Base-by-base conservation (phyloP, 2,329 filamentous ascomycete genomes). In the Fonsecaea nubica region DNA sequence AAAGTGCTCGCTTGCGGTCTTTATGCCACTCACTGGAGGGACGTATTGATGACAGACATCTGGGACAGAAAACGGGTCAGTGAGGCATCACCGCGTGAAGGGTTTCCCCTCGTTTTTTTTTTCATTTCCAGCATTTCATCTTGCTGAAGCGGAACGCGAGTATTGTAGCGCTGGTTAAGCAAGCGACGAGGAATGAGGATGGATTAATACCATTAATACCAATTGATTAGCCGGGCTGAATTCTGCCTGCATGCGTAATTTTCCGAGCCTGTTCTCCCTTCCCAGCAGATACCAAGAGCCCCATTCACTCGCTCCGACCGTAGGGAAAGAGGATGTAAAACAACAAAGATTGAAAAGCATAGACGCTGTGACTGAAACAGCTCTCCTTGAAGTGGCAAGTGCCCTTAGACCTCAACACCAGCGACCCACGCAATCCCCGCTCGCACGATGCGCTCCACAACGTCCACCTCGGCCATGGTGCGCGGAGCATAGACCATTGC, bases 391-490 rank as follows among this genome's bases (percentile, higher is more conserved):
- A 13, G 15, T 13, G 1, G 3, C 2, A 38, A 38, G 45, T 54
- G 8, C 12, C 1, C 13, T 58, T 50, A 67, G 12, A 67, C 62
- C 32, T 65, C 62, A 38, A 69, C 68, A 7, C 68, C 68, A 36
- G 57, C 42, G 21, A 70, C 36, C 52, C 58, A 58, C 9, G 63
- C 55, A 50, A 70, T 67, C 4, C 59, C 69, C 15, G 69, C 66
- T 21, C 55, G 62, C 48, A 70, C 58, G 35, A 70, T 67, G 18
- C 18, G 36, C 58, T 70, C 69, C 4, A 70, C 62, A 6, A 70
- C 64, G 52, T 70, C 69, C 45, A 63, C 69, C 53, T 70, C 69
- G 10, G 64, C 56, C 58, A 65, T 59, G 1, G 69, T 70, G 18
- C 64, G 42, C 9, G 69, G 69, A 2, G 69, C 58, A 42, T 70